phyloP scores from a whole-genome alignment of 495 filamentous ascomycete species.

The Geopyxis carbonaria region DNA sequence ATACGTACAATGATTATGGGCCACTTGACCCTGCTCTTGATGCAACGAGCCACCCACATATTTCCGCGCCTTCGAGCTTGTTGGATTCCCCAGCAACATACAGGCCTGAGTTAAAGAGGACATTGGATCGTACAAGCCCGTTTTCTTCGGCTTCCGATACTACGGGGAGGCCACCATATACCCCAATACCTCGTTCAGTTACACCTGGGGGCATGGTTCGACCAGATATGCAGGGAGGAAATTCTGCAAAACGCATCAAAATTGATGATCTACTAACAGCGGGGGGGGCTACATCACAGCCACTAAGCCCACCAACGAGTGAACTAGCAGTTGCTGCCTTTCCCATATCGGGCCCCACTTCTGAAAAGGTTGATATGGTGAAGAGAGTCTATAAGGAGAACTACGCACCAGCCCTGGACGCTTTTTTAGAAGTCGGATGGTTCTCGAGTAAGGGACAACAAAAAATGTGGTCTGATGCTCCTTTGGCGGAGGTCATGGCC shows the following conservation, averaged over 20 bases:
- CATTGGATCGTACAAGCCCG: constrained; percentile 19
- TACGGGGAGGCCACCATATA: constrained; percentile 5
- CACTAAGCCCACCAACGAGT: constrained; percentile 23
- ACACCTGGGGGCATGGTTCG: constrained; percentile 10
- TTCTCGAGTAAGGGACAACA: constrained; percentile 14
- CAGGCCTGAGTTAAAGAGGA: constrained; percentile 21
- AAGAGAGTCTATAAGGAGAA: constrained; percentile 13
- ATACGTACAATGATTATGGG: constrained; percentile 45
- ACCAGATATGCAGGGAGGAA: constrained; percentile 16
- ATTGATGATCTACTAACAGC: constrained; percentile 24
- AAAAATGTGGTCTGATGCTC: constrained; percentile 13
- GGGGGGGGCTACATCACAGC: constrained; percentile 14
- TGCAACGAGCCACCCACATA: constrained; percentile 24
- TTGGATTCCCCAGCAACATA: constrained; percentile 17
- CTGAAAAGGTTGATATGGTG: too few species aligned
- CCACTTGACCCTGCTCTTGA: constrained; percentile 65
- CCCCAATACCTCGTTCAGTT: constrained; percentile 20
- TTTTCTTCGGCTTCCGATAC: constrained; percentile 23
- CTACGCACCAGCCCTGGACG: constrained; percentile 18
- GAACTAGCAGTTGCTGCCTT: constrained; percentile 7
- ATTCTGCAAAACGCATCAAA: constrained; percentile 24
- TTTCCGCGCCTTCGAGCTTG: constrained; percentile 10
- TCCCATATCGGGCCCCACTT: too few species aligned
- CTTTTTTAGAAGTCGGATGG: constrained; percentile 20
- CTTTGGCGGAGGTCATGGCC: constrained; percentile 20